phyloP scores from a whole-genome alignment of 805 yeast species.

The Ogataea sp. region DNA sequence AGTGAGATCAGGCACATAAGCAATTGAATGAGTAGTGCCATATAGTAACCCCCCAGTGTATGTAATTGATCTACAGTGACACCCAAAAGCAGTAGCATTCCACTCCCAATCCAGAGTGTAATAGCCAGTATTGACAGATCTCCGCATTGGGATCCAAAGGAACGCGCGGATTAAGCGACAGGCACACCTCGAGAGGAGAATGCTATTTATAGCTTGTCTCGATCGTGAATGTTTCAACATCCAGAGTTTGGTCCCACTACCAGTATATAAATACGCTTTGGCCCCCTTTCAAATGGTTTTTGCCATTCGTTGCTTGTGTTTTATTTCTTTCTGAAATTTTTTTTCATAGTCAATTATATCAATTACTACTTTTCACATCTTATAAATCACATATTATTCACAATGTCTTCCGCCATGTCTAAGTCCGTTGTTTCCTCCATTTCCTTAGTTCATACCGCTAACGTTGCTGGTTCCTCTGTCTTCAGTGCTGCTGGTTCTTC shows the following conservation, averaged over 20 bases:
- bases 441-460: slow-evolving; percentile 15
- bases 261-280: too few species aligned
- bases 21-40: too few species aligned
- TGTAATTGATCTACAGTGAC: too few species aligned
- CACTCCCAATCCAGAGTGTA: too few species aligned
- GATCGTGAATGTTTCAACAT: too few species aligned
- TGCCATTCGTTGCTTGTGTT: background rate
- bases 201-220: background rate
- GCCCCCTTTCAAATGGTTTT: too few species aligned
- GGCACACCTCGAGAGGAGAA: background rate
- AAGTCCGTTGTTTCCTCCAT: too few species aligned
- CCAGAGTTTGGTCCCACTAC: too few species aligned
- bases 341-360: background rate
- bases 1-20: too few species aligned
- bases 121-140: background rate
- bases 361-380: background rate
- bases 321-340: background rate
- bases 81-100: too few species aligned
- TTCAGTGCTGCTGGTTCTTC: too few species aligned
- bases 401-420: slow-evolving; percentile 17
- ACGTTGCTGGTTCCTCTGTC: slow-evolving; percentile 15
- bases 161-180: background rate
- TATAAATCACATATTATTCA: background rate
- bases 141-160: background rate
- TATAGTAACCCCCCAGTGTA: too few species aligned